These are phyloP conservation scores for Porosira glacialis DNA, from an alignment of 352 stramenopile genomes.

Conservation along the genomic window DNA sequence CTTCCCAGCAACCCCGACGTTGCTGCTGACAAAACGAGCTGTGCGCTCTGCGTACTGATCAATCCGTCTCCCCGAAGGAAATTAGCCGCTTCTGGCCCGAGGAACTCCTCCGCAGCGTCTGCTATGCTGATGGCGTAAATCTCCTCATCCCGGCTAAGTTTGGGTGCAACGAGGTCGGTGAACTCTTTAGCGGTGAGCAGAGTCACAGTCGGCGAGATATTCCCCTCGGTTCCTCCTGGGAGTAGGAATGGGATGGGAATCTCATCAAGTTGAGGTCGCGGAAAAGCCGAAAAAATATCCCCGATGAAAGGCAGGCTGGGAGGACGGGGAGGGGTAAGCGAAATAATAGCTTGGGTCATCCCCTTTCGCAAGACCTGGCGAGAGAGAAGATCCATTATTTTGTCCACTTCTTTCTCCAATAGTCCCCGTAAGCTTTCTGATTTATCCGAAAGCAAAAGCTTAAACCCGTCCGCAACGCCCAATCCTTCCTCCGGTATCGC, in stretches of 20 bases:
- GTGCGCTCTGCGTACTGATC: slow-evolving; percentile 48
- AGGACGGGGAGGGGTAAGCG: slow-evolving; percentile 60
- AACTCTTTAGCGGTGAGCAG: slow-evolving; percentile 72
- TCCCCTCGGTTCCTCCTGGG: slow-evolving; percentile 26
- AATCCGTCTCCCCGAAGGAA: slow-evolving; percentile 72
- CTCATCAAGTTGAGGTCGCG: slow-evolving; percentile 66
- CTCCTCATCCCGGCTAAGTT: slow-evolving; percentile 78
- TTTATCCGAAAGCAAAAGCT: slow-evolving; percentile 76
- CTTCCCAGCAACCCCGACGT: slow-evolving; percentile 60
- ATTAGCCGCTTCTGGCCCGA: slow-evolving; percentile 64
- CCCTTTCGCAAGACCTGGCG: slow-evolving; percentile 74
- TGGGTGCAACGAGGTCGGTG: slow-evolving; percentile 74
- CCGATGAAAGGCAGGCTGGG: slow-evolving; percentile 68
- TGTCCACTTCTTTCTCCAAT: slow-evolving; percentile 76
- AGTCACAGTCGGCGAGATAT: slow-evolving; percentile 30
- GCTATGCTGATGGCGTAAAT: slow-evolving; percentile 78
- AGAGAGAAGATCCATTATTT: slow-evolving; percentile 74
- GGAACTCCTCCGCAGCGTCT: slow-evolving; percentile 68
- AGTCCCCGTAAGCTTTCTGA: slow-evolving; percentile 68
- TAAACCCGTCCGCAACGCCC: slow-evolving; percentile 64
- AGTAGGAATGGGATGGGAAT: slow-evolving; percentile 71
- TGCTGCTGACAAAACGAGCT: slow-evolving; percentile 58
- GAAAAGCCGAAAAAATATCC: slow-evolving; percentile 68
- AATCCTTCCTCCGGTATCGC: slow-evolving; percentile 74
- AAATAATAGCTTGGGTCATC: slow-evolving; percentile 64